Evolutionary conservation across 371 early-diverging fungal species (phyloP).

Genomic region (Choanephora cucurbitarum): DNA sequence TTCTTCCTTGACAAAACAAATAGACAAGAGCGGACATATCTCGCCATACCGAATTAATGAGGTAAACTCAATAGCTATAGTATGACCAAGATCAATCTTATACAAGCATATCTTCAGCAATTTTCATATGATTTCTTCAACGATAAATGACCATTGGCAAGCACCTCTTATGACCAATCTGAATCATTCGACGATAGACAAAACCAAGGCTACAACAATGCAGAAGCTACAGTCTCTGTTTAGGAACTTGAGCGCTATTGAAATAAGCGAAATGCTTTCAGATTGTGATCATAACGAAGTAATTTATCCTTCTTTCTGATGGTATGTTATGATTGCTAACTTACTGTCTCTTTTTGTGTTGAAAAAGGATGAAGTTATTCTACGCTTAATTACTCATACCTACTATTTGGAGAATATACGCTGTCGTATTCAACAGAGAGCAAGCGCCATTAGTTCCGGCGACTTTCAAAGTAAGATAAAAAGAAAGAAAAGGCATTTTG

Average conservation of each 20-base stretch:
- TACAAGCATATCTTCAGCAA: neutral
- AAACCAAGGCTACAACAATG: neutral
- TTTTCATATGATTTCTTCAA: neutral
- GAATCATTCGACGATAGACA: neutral
- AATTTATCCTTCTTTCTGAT: neutral
- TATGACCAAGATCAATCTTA: too few species aligned
- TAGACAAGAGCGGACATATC: too few species aligned
- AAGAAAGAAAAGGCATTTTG: too few species aligned
- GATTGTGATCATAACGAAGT: conserved; percentile 79
- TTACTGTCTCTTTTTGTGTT: neutral
- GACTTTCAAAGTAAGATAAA: too few species aligned
- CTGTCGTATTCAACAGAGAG: conserved; percentile 55
- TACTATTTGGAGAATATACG: conserved; percentile 71
- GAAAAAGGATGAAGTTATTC: conserved; percentile 64
- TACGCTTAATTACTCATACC: conserved; percentile 68
- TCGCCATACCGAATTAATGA: too few species aligned
- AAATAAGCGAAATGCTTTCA: conserved; percentile 75
- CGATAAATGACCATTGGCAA: conserved; percentile 9
- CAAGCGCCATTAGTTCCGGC: neutral
- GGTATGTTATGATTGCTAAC: neutral
- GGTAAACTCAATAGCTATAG: too few species aligned
- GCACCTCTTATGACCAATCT: neutral
- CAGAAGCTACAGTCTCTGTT: conserved; percentile 69
- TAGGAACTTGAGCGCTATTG: conserved; percentile 69
- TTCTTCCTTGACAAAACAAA: too few species aligned